These are phyloP conservation scores for Knoxia roxburghii DNA, from an alignment of 257 asterid genomes.

Conservation along the genomic window DNA sequence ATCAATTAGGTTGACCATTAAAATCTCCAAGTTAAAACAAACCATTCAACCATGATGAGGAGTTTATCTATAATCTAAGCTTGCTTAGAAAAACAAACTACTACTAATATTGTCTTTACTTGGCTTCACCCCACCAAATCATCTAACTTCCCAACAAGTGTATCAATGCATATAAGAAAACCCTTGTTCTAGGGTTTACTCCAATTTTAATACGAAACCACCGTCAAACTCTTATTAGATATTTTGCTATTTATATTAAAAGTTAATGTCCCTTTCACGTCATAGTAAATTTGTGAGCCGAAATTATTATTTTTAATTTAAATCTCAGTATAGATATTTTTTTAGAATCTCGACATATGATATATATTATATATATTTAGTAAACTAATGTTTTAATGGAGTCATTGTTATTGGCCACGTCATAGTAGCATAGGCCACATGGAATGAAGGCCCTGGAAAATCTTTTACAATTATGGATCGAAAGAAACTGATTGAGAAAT, in stretches of 20 bases:
- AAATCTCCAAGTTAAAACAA: too few species aligned
- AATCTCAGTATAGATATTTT: too few species aligned
- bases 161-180: background rate
- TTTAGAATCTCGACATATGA: too few species aligned
- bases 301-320: too few species aligned
- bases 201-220: background rate
- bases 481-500: background rate
- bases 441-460: conserved; percentile 3
- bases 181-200: too few species aligned
- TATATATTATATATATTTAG: too few species aligned
- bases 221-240: too few species aligned
- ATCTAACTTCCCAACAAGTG: background rate
- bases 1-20: too few species aligned
- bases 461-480: background rate
- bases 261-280: background rate
- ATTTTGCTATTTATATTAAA: too few species aligned
- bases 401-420: conserved; percentile 4
- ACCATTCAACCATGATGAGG: too few species aligned
- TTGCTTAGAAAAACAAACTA: background rate
- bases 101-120: background rate
- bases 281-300: background rate
- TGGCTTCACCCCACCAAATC: background rate
- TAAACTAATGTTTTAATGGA: too few species aligned
- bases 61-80: background rate
- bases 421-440: too few species aligned